Evolutionary conservation across 2,329 filamentous ascomycete genomes (phyloP).

Genomic region (Thielaviopsis populi): DNA sequence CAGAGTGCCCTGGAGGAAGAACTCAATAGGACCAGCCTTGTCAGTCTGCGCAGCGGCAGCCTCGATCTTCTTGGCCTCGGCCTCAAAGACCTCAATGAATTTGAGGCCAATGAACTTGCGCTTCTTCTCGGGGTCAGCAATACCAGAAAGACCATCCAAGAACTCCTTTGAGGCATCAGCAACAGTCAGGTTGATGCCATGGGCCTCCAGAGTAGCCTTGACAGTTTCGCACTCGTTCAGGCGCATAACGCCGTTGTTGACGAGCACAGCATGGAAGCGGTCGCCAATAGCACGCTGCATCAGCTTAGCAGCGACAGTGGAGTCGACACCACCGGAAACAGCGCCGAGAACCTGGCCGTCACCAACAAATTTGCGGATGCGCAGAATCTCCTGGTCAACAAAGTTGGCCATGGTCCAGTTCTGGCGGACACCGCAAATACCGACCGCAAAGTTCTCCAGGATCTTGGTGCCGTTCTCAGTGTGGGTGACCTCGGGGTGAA

Average conservation of each 20-base stretch:
- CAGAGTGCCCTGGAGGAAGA: constrained; percentile 71
- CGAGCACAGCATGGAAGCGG: constrained; percentile 69
- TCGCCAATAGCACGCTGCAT: constrained; percentile 75
- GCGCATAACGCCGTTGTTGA: constrained; percentile 77
- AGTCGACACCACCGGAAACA: constrained; percentile 63
- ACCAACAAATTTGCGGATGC: constrained; percentile 72
- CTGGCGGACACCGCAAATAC: constrained; percentile 60
- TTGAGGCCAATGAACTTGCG: constrained; percentile 74
- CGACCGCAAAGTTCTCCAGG: constrained; percentile 68
- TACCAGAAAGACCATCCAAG: constrained; percentile 58
- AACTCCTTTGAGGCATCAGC: constrained; percentile 68
- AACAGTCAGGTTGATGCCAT: constrained; percentile 82
- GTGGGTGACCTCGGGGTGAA: constrained; percentile 71
- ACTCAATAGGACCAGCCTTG: constrained; percentile 62
- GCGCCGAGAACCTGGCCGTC: constrained; percentile 55
- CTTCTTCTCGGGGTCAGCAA: constrained; percentile 71
- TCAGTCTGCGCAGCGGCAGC: constrained; percentile 47
- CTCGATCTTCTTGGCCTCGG: constrained; percentile 41
- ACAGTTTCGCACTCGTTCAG: constrained; percentile 73
- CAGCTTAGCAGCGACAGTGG: constrained; percentile 70
- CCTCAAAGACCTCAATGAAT: constrained; percentile 57
- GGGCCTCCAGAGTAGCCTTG: constrained; percentile 59
- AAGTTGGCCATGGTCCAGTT: constrained; percentile 85
- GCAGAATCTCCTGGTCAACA: constrained; percentile 59
- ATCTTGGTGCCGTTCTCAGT: constrained; percentile 55